Conservation (phyloP, 345 rosid genomes). For the Jatropha curcas region DNA sequence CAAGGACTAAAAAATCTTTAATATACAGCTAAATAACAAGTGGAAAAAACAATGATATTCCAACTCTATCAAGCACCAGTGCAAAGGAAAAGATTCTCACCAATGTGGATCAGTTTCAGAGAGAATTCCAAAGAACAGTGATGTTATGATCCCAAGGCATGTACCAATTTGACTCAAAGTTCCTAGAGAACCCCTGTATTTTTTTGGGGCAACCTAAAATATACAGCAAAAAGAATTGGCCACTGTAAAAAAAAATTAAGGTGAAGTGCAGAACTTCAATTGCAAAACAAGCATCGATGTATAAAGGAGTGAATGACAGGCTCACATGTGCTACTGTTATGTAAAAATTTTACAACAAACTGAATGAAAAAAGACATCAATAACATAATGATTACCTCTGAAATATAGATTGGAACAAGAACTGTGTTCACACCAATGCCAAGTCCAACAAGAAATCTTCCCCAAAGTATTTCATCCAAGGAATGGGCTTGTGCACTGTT, state of each 20-base stretch:
- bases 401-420: constrained; percentile 75
- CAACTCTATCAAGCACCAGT: not conserved
- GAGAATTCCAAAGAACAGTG: constrained; percentile 51
- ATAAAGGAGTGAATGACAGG: not conserved
- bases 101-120: constrained; percentile 72
- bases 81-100: constrained; percentile 39
- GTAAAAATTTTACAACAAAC: not conserved
- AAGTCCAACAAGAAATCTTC: constrained; percentile 83
- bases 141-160: constrained; percentile 67
- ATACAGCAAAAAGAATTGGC: not conserved
- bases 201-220: constrained; percentile 72
- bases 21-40: not conserved
- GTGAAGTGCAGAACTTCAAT: not conserved
- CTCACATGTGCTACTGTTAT: not conserved
- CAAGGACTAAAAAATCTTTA: not conserved
- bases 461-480: constrained; percentile 65
- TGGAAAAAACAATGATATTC: not conserved
- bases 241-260: not conserved
- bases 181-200: constrained; percentile 72
- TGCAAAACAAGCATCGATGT: not conserved
- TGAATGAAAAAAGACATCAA: not conserved
- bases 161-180: constrained; percentile 66
- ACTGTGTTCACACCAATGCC: constrained; percentile 79
- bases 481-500: constrained; percentile 81
- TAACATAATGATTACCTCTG: constrained; percentile 52